Evolutionary conservation across 768 basidiomycete genomes (phyloP).

Genomic region (Macrolepiota albuminosa): DNA sequence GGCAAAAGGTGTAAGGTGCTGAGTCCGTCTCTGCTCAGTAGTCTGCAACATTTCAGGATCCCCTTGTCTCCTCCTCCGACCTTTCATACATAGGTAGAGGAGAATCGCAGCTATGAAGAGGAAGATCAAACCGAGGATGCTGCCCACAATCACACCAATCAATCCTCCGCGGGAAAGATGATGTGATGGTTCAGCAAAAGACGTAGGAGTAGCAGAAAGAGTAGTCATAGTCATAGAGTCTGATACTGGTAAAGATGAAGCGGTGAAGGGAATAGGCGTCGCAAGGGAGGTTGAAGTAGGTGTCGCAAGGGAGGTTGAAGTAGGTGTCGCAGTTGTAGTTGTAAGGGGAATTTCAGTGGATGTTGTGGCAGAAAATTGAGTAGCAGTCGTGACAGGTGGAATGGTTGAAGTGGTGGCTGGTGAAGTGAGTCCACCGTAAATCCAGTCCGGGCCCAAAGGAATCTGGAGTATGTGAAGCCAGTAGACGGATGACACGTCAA

Average conservation of each 20-base stretch:
- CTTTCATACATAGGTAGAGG: constrained; percentile 42
- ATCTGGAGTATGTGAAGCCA: constrained; percentile 41
- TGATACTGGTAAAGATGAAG: constrained; percentile 23
- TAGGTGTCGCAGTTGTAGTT: constrained; percentile 26
- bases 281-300: constrained; percentile 26
- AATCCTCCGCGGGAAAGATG: constrained; percentile 36
- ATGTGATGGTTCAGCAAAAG: constrained; percentile 7
- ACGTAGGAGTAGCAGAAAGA: constrained; percentile 8
- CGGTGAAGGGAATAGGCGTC: constrained; percentile 24
- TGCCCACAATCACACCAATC: constrained; percentile 55
- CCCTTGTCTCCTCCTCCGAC: constrained; percentile 37
- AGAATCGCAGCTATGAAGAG: constrained; percentile 48
- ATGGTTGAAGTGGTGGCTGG: constrained; percentile 41
- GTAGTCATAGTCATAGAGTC: constrained; percentile 16
- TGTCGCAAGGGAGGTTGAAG: constrained; percentile 26
- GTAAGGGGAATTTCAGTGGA: constrained; percentile 19
- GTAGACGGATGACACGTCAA: background rate
- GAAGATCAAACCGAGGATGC: constrained; percentile 55
- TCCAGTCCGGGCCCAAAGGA: constrained; percentile 67
- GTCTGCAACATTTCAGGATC: constrained; percentile 12
- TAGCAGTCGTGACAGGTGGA: constrained; percentile 11
- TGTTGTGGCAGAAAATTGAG: constrained; percentile 19
- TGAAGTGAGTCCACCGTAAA: constrained; percentile 68
- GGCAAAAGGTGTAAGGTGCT: background rate
- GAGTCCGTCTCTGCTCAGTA: background rate